These are phyloP conservation scores for Annulohypoxylon nitens DNA, from an alignment of 495 filamentous ascomycete species.

Conservation along the genomic window DNA sequence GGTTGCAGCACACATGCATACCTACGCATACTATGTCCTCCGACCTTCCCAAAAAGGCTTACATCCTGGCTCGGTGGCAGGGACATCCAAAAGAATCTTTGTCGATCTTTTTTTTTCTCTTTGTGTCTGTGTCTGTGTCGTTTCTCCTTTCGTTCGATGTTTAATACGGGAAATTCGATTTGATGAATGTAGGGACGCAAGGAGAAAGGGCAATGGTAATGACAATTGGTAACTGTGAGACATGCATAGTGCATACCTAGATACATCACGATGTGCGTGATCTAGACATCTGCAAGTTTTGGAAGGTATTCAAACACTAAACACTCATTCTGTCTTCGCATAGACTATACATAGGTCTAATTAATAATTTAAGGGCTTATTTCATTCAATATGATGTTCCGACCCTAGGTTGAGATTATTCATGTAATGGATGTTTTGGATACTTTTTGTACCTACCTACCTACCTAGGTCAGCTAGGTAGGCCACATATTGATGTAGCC, in stretches of 20 bases:
- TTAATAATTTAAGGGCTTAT: no score
- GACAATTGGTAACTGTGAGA: neutral
- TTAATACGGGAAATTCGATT: neutral
- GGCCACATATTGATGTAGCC: no score
- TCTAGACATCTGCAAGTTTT: no score
- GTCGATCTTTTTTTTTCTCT: neutral
- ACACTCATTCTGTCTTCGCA: no score
- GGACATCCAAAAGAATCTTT: neutral
- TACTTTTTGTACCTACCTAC: no score
- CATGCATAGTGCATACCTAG: neutral
- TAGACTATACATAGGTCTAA: no score
- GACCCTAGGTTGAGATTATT: no score
- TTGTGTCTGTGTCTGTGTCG: neutral
- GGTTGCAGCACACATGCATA: slow-evolving; percentile 7
- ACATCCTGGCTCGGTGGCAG: neutral
- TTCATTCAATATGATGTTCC: no score
- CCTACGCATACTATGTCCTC: neutral
- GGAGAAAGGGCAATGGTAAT: neutral
- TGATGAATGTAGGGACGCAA: neutral
- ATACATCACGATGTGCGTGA: no score
- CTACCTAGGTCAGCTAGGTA: no score
- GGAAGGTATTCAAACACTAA: neutral
- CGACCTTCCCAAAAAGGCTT: slow-evolving; percentile 12
- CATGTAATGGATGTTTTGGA: no score
- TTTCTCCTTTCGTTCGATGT: neutral